These are phyloP conservation scores for Puccinia hordei DNA, from an alignment of 1,284 basidiomycete species.

Conservation along the genomic window DNA sequence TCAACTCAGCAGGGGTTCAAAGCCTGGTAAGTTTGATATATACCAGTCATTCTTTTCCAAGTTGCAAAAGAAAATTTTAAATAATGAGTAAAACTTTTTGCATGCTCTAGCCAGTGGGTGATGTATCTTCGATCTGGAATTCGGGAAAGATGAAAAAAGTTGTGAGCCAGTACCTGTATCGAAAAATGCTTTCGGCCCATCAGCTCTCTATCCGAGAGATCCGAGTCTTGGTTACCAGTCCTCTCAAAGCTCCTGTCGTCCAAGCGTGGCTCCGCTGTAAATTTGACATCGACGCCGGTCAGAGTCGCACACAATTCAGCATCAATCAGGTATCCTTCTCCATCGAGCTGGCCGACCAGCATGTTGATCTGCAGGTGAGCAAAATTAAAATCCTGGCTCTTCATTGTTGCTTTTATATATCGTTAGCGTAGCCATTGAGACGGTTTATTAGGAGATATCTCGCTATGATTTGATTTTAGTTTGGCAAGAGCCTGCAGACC, in stretches of 20 bases:
- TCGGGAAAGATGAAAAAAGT: slow-evolving; percentile 33
- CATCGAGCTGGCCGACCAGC: slow-evolving; percentile 13
- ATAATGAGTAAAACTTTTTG: not conserved
- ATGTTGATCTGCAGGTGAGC: slow-evolving; percentile 6
- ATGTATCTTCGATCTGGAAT: slow-evolving; percentile 37
- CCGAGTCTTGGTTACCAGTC: slow-evolving; percentile 24
- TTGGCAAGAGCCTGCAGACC: slow-evolving; percentile 18
- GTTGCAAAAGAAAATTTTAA: no score
- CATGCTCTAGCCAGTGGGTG: slow-evolving; percentile 7
- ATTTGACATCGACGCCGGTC: slow-evolving; percentile 26
- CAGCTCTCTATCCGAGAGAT: slow-evolving; percentile 14
- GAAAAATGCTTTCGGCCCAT: not conserved
- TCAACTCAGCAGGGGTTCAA: not conserved
- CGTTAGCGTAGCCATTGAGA: not conserved
- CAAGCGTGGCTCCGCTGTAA: slow-evolving; percentile 46
- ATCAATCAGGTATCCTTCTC: slow-evolving; percentile 35
- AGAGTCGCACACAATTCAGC: not conserved
- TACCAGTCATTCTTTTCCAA: not conserved
- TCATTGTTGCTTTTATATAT: not conserved
- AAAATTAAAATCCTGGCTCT: not conserved
- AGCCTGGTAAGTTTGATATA: not conserved
- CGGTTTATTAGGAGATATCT: not conserved
- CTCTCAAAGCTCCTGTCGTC: not conserved
- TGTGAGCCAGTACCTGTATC: slow-evolving; percentile 24
- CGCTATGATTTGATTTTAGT: slow-evolving; percentile 24